A percentile compares a stretch with the other conserved stretches of the same genome.
Conservation (phyloP, 345 rosid genomes). For the Populus nigra region DNA sequence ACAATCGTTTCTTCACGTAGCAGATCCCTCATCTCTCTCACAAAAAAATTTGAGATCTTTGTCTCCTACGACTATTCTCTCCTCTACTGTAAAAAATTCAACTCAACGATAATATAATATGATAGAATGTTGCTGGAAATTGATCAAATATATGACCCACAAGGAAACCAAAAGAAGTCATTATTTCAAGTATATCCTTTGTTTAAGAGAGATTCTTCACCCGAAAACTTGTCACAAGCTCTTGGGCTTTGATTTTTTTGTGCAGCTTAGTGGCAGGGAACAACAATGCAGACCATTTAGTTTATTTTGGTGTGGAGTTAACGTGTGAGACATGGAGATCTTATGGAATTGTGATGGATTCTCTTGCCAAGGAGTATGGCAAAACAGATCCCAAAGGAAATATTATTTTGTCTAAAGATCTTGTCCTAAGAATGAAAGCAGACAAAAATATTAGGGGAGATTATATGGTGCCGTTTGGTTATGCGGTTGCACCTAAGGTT, state of each 20-base stretch:
- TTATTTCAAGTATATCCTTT: too few species aligned
- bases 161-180: too few species aligned
- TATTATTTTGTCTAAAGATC: constrained; percentile 46
- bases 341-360: constrained; percentile 66
- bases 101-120: too few species aligned
- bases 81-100: too few species aligned
- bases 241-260: not conserved
- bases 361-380: constrained; percentile 33
- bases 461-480: too few species aligned
- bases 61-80: too few species aligned
- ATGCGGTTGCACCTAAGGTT: too few species aligned
- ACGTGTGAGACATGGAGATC: constrained; percentile 55
- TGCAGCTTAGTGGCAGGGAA: constrained; percentile 78
- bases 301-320: constrained; percentile 64
- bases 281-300: constrained; percentile 72
- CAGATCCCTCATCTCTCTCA: too few species aligned
- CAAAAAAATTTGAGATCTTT: too few species aligned
- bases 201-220: not conserved
- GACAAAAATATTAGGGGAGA: constrained; percentile 8
- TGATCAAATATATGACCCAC: too few species aligned
- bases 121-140: too few species aligned
- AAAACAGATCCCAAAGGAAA: constrained; percentile 68
- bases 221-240: not conserved
- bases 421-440: constrained; percentile 31
- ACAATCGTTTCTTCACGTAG: too few species aligned